Conservation (phyloP, 1,139 yeast genomes). For the Nematodospora anomalae region DNA sequence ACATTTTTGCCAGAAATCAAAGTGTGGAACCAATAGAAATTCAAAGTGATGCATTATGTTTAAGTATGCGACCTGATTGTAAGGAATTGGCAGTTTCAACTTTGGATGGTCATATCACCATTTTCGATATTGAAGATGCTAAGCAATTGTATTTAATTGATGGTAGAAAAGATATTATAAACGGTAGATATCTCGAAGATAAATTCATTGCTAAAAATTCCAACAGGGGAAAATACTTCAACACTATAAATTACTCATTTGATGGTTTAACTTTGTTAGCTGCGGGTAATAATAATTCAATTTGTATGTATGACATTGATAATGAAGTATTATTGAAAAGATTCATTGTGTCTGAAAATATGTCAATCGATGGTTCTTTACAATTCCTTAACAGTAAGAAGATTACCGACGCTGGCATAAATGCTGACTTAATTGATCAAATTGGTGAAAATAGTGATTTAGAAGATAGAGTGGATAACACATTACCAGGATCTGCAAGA, state of each 20-base stretch:
- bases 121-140: conserved; percentile 82
- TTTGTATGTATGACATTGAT: conserved; percentile 85
- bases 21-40: conserved; percentile 89
- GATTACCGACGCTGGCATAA: conserved; percentile 82
- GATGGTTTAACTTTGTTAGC: conserved; percentile 89
- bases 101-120: conserved; percentile 80
- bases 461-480: conserved; percentile 74
- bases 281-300: conserved; percentile 89
- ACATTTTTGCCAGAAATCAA: conserved; percentile 79
- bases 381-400: conserved; percentile 74
- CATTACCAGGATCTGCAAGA: conserved; percentile 84
- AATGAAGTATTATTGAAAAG: conserved; percentile 83
- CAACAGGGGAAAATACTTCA: conserved; percentile 79
- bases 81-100: conserved; percentile 87
- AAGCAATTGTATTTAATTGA: conserved; percentile 83
- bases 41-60: conserved; percentile 78
- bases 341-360: conserved; percentile 82
- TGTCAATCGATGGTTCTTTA: conserved; percentile 88
- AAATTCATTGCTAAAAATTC: conserved; percentile 79
- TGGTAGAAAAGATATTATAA: conserved; percentile 78
- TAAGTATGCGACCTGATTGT: conserved; percentile 89
- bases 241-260: conserved; percentile 78
- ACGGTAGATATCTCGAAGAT: conserved; percentile 86
- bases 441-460: conserved; percentile 85
- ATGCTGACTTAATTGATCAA: conserved; percentile 76